These are phyloP conservation scores for Hypoxylon lenormandii DNA, from an alignment of 495 filamentous ascomycete species.

Conservation along the genomic window DNA sequence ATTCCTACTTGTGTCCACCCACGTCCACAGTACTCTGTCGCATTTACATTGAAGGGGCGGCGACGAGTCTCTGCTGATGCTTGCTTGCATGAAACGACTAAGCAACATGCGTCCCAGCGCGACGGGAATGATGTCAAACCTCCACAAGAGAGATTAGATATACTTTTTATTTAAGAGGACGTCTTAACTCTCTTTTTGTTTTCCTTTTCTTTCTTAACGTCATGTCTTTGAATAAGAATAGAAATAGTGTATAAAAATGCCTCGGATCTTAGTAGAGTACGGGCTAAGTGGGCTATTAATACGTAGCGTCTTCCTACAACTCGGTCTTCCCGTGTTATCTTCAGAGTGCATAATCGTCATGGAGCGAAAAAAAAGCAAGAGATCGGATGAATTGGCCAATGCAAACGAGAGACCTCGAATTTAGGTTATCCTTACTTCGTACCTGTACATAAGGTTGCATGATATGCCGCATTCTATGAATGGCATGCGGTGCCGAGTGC, in stretches of 20 bases:
- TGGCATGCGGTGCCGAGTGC: too few relatives aligned
- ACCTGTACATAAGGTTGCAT: constrained; percentile 24
- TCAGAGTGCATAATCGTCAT: constrained; percentile 1
- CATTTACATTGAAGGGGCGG: constrained; percentile 29
- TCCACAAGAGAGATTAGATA: constrained; percentile 30
- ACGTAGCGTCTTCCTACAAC: constrained; percentile 2
- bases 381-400: constrained; percentile 32
- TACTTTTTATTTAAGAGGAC: not conserved
- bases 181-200: not conserved
- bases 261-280: too few relatives aligned
- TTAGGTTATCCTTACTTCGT: constrained; percentile 7
- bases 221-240: too few relatives aligned
- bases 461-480: not conserved
- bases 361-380: constrained; percentile 13
- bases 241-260: too few relatives aligned
- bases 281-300: too few relatives aligned
- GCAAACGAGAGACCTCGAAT: constrained; percentile 18
- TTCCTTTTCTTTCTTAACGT: constrained; percentile 9
- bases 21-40: not conserved
- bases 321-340: constrained; percentile 9
- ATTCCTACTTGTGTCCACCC: not conserved
- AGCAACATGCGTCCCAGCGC: constrained; percentile 27
- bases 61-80: constrained; percentile 3
- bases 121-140: constrained; percentile 43
- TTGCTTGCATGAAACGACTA: constrained; percentile 41